Percentiles rank a stretch among this genome's conserved stretches.
phyloP scores from a whole-genome alignment of 75 land plant species.

The Chamaecyparis obtusa region DNA sequence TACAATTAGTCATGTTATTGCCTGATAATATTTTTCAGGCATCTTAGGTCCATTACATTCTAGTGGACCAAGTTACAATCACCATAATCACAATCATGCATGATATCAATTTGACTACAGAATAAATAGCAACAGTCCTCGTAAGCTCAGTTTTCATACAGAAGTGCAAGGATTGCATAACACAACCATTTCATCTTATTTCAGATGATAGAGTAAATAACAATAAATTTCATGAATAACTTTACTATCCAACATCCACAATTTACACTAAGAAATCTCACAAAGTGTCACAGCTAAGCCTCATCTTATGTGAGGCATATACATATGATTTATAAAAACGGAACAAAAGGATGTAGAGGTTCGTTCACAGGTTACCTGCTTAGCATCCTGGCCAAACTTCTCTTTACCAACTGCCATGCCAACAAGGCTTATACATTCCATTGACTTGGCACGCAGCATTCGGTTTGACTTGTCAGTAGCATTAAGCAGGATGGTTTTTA shows the following conservation, averaged over 20 bases:
- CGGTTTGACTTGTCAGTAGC: slow-evolving; percentile 29
- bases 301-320: not conserved
- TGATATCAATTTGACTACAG: not conserved
- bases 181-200: not conserved
- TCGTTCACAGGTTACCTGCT: slow-evolving; percentile 8
- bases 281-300: not conserved
- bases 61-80: not conserved
- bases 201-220: not conserved
- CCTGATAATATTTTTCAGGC: not conserved
- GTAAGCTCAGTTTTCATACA: not conserved
- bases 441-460: slow-evolving; percentile 32
- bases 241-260: not conserved
- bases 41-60: not conserved
- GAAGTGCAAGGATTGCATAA: not conserved
- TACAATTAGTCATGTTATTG: not conserved
- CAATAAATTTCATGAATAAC: not conserved
- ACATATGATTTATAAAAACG: not conserved
- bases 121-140: not conserved
- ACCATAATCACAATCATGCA: not conserved
- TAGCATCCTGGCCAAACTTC: slow-evolving; percentile 22
- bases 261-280: not conserved
- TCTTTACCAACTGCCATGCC: slow-evolving; percentile 31
- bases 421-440: slow-evolving; percentile 34
- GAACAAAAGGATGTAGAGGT: not conserved
- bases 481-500: slow-evolving; percentile 28